Conservation (phyloP, 257 asterid species). For the Agastache rugosa region DNA sequence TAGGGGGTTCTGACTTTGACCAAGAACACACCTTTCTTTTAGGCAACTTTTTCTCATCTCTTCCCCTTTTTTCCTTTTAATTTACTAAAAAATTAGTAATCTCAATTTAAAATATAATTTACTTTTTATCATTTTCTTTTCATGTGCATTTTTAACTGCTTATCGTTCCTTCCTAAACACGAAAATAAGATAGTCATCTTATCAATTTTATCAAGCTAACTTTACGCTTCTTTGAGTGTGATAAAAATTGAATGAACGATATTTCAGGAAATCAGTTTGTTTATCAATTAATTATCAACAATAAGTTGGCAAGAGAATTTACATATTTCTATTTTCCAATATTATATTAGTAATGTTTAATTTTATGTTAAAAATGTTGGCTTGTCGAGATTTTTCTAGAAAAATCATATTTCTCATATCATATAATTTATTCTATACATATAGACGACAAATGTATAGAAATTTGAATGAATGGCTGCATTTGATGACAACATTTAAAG, state of each 20-base stretch:
- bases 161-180: background rate
- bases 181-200: background rate
- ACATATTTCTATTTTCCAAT: background rate
- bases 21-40: conserved; percentile 49
- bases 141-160: background rate
- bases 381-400: no score
- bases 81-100: conserved; percentile 16
- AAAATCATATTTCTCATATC: no score
- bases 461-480: background rate
- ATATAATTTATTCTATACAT: no score
- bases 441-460: no score
- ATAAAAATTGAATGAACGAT: background rate
- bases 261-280: background rate
- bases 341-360: background rate
- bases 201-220: background rate
- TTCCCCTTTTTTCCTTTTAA: background rate
- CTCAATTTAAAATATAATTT: background rate
- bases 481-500: background rate
- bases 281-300: background rate
- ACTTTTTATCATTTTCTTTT: background rate
- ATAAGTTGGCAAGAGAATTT: background rate
- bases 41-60: conserved; percentile 56
- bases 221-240: background rate
- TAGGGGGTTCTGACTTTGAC: conserved; percentile 49
- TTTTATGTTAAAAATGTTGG: background rate